phyloP scores from a whole-genome alignment of 2,329 filamentous ascomycete species.

The Fusarium albidum region DNA sequence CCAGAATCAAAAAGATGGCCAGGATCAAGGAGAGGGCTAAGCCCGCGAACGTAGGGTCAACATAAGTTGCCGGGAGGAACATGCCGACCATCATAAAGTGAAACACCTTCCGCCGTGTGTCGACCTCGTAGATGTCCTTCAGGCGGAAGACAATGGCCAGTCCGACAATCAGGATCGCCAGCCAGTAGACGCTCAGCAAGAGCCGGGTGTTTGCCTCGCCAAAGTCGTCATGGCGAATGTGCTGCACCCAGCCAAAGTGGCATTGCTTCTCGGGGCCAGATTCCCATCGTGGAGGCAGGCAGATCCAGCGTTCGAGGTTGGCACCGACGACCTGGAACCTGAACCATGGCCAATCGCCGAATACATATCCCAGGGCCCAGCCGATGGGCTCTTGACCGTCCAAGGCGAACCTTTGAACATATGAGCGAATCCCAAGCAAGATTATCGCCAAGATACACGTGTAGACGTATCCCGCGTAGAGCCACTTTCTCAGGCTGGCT shows the following conservation, averaged over 20 bases:
- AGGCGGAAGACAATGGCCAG: conserved; percentile 78
- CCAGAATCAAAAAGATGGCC: conserved; percentile 85
- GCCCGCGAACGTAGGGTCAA: conserved; percentile 85
- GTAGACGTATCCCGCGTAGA: conserved; percentile 85
- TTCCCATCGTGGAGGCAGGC: conserved; percentile 63
- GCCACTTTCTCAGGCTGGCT: conserved; percentile 79
- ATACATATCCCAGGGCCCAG: conserved; percentile 90
- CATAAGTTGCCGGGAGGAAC: conserved; percentile 85
- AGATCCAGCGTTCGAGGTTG: conserved; percentile 78
- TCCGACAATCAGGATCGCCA: conserved; percentile 72
- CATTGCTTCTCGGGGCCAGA: conserved; percentile 49
- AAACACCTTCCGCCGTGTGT: conserved; percentile 95
- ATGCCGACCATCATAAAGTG: conserved; percentile 98
- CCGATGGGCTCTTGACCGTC: conserved; percentile 81
- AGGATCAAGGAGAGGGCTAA: conserved; percentile 83
- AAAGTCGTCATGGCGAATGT: conserved; percentile 69
- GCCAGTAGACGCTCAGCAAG: conserved; percentile 77
- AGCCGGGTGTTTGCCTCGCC: conserved; percentile 86
- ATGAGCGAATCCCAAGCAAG: conserved; percentile 73
- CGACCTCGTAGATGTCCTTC: conserved; percentile 83
- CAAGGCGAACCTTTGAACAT: conserved; percentile 74
- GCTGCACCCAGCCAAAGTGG: conserved; percentile 67
- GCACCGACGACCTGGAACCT: conserved; percentile 74
- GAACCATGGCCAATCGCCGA: conserved; percentile 79
- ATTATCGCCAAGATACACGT: conserved; percentile 70